phyloP scores from a whole-genome alignment of 2,329 filamentous ascomycete genomes.

The Myotisia sp. region DNA sequence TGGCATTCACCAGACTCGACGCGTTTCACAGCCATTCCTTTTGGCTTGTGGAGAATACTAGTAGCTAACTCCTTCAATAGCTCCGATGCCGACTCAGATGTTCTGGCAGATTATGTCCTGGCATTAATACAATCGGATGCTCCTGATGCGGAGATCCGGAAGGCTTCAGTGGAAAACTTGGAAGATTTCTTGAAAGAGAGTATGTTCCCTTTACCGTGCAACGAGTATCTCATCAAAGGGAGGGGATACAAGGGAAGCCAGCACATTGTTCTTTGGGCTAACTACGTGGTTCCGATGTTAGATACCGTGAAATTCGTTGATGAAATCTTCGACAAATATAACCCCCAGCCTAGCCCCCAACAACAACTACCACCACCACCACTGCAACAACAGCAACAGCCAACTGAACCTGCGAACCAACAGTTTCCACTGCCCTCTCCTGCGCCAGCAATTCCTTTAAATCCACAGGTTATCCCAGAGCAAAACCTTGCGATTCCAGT shows the following conservation, averaged over 20 bases:
- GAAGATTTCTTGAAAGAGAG: conserved; percentile 45
- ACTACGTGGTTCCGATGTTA: conserved; percentile 15
- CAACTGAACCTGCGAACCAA: conserved; percentile 5
- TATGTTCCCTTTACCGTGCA: conserved; percentile 18
- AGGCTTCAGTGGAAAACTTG: conserved; percentile 41
- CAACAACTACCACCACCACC: conserved; percentile 14
- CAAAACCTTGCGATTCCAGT: conserved; percentile 8
- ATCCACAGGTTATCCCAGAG: conserved; percentile 11
- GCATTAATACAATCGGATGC: conserved; percentile 44
- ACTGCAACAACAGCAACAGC: conserved; percentile 4
- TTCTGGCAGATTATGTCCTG: conserved; percentile 48
- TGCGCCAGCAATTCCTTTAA: conserved; percentile 14
- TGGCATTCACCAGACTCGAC: too few species aligned
- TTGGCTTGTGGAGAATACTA: too few species aligned
- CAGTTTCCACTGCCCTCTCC: conserved; percentile 12
- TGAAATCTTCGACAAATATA: conserved; percentile 40
- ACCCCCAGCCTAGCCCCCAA: conserved; percentile 27
- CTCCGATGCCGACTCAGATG: conserved; percentile 47
- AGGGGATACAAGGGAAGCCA: too few species aligned
- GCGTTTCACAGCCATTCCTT: too few species aligned
- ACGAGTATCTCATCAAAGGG: too few species aligned
- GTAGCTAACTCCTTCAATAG: too few species aligned
- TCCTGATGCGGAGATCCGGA: conserved; percentile 38
- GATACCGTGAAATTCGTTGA: conserved; percentile 42
- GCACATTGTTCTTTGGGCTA: too few species aligned